phyloP scores from a whole-genome alignment of 371 early-diverging fungal species.

The Mucor piriformis region DNA sequence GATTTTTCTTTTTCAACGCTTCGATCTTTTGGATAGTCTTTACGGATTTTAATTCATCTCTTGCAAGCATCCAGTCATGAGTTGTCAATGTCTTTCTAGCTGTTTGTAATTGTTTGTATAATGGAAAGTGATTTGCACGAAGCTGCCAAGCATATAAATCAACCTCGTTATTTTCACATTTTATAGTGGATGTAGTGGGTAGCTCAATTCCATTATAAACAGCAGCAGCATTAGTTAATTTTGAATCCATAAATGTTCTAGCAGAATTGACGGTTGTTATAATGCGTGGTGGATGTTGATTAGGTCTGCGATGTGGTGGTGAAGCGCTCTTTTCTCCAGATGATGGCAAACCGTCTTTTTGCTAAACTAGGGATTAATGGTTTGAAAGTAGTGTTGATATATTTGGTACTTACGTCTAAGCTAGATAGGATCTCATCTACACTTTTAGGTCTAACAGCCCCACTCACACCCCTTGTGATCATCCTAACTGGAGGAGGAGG shows the following conservation, averaged over 20 bases:
- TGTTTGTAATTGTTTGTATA: slow-evolving; percentile 67
- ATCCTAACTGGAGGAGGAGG: slow-evolving; percentile 71
- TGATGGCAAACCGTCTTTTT: not conserved
- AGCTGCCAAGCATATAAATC: slow-evolving; percentile 79
- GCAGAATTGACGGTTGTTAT: not conserved
- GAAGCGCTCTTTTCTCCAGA: not conserved
- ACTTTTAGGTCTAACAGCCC: slow-evolving; percentile 64
- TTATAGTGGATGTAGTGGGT: slow-evolving; percentile 7
- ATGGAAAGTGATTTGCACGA: slow-evolving; percentile 70
- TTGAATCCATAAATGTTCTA: slow-evolving; percentile 53
- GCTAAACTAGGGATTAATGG: too few species aligned
- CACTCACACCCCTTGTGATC: slow-evolving; percentile 74
- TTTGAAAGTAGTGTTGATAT: too few species aligned
- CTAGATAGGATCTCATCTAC: slow-evolving; percentile 62
- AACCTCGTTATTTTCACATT: slow-evolving; percentile 39
- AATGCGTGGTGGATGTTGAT: not conserved
- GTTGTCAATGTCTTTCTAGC: slow-evolving; percentile 79
- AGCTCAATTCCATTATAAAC: slow-evolving; percentile 62
- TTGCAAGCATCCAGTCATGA: slow-evolving; percentile 85
- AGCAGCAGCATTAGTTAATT: slow-evolving; percentile 73
- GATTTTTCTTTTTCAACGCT: slow-evolving; percentile 71
- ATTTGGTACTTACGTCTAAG: slow-evolving; percentile 36
- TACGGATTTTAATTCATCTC: slow-evolving; percentile 81
- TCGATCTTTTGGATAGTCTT: slow-evolving; percentile 79
- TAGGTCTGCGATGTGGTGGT: not conserved